A percentile compares a stretch with the other conserved stretches of the same genome.
Conservation (phyloP, 2,329 filamentous ascomycete species). For the Ilyonectria destructans region DNA sequence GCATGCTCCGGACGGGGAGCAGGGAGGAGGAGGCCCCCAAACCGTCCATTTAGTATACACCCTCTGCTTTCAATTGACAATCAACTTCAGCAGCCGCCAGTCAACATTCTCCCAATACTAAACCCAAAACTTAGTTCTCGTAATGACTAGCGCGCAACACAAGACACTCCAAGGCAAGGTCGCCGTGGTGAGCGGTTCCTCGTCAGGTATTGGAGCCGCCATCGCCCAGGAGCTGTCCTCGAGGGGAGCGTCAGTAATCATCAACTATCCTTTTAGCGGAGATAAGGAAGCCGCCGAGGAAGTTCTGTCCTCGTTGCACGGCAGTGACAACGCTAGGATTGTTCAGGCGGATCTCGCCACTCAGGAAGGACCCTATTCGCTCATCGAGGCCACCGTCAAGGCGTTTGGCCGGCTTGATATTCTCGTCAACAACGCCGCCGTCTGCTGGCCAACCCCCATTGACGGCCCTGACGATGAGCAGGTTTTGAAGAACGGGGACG, state of each 20-base stretch:
- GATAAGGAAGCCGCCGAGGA: conserved; percentile 5
- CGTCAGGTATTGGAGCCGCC: conserved; percentile 12
- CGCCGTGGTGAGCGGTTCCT: conserved; percentile 8
- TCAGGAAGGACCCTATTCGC: not conserved
- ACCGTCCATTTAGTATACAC: too few relatives aligned
- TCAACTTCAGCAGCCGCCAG: too few relatives aligned
- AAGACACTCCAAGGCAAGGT: not conserved
- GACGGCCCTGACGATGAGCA: conserved; percentile 7
- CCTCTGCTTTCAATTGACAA: too few relatives aligned
- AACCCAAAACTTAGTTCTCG: too few relatives aligned
- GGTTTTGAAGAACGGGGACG: conserved; percentile 4
- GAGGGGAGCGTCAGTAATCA: not conserved
- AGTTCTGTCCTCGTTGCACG: not conserved
- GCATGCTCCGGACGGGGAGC: too few relatives aligned
- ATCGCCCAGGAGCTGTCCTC: conserved; percentile 2
- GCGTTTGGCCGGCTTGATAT: conserved; percentile 17
- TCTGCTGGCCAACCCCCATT: not conserved
- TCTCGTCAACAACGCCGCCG: conserved; percentile 18
- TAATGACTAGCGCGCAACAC: too few relatives aligned
- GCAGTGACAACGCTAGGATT: not conserved
- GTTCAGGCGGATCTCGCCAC: conserved; percentile 16
- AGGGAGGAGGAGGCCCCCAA: too few relatives aligned
- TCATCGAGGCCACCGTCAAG: not conserved
- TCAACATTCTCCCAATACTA: too few relatives aligned
- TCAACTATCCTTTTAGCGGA: conserved; percentile 6